These are phyloP conservation scores for Tylopilus subfusipes DNA, from an alignment of 768 basidiomycete genomes.

Conservation along the genomic window DNA sequence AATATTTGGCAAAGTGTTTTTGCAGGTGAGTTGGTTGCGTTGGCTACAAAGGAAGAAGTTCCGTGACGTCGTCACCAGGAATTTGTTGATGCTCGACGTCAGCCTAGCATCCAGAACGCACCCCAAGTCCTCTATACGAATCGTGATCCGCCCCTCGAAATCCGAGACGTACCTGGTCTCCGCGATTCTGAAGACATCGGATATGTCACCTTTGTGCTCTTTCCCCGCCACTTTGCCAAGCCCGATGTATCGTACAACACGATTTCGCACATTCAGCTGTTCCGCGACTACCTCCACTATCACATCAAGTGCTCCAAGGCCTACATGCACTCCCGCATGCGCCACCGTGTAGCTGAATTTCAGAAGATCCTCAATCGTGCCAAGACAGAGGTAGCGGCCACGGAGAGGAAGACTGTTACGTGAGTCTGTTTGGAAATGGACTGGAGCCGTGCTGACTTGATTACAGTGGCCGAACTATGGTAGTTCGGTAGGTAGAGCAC, in stretches of 20 bases:
- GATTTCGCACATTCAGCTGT: slow-evolving; percentile 93
- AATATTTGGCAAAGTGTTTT: slow-evolving; percentile 95
- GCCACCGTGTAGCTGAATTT: slow-evolving; percentile 91
- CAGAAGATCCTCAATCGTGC: slow-evolving; percentile 94
- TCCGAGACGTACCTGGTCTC: slow-evolving; percentile 80
- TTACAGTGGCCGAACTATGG: slow-evolving; percentile 54
- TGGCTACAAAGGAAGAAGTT: not conserved
- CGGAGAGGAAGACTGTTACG: slow-evolving; percentile 90
- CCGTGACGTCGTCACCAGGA: slow-evolving; percentile 50
- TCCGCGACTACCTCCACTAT: slow-evolving; percentile 99
- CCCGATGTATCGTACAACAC: slow-evolving; percentile 64
- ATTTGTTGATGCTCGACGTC: slow-evolving; percentile 97
- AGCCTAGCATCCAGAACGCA: slow-evolving; percentile 91
- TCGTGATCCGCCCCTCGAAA: slow-evolving; percentile 95
- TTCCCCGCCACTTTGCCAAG: slow-evolving; percentile 91
- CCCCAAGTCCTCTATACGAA: slow-evolving; percentile 96
- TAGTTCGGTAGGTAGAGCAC: slow-evolving; percentile 40
- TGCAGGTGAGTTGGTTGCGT: slow-evolving; percentile 62
- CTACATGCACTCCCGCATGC: slow-evolving; percentile 98
- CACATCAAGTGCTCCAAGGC: slow-evolving; percentile 99
- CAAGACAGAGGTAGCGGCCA: slow-evolving; percentile 82
- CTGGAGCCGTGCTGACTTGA: slow-evolving; percentile 5
- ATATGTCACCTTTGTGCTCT: slow-evolving; percentile 97
- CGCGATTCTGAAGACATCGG: slow-evolving; percentile 85
- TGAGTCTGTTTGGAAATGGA: slow-evolving; percentile 30